Percentiles rank a stretch among this genome's conserved stretches.
These are phyloP conservation scores for Aquilaria malaccensis DNA, from an alignment of 345 rosid species.

Conservation along the genomic window DNA sequence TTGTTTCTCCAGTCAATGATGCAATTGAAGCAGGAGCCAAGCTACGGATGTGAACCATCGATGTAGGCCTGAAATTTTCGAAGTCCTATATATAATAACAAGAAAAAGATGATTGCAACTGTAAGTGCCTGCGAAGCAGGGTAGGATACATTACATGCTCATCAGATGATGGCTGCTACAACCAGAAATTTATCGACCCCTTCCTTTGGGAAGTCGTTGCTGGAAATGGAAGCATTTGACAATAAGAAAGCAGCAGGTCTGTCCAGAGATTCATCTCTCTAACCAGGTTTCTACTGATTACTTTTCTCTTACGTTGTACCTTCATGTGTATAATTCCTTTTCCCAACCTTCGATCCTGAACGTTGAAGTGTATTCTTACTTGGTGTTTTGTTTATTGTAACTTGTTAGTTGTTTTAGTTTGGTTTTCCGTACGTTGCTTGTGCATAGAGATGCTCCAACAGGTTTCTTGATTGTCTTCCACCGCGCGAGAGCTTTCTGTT, in stretches of 20 bases:
- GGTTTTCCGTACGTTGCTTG: too few relatives aligned
- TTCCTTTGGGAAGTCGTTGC: conserved; percentile 11
- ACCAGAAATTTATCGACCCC: conserved; percentile 26
- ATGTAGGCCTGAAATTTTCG: conserved; percentile 19
- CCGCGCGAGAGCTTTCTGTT: too few relatives aligned
- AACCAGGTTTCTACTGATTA: conserved; percentile 21
- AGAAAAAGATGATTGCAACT: conserved; percentile 15
- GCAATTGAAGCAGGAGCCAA: conserved; percentile 84
- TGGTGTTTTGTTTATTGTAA: conserved; percentile 18
- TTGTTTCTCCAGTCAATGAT: conserved; percentile 40
- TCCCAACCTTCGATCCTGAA: neutral
- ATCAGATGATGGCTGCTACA: conserved; percentile 23
- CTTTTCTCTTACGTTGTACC: conserved; percentile 15
- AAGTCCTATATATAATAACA: conserved; percentile 20
- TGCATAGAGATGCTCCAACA: too few relatives aligned
- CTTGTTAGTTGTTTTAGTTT: too few relatives aligned
- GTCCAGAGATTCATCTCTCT: conserved; percentile 11
- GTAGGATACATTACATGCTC: conserved; percentile 15
- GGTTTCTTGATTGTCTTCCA: too few relatives aligned
- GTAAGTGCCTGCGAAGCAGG: conserved; percentile 39
- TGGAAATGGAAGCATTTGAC: conserved; percentile 25
- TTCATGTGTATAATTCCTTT: conserved; percentile 28
- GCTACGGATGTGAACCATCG: conserved; percentile 46
- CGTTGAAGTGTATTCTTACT: conserved; percentile 20
- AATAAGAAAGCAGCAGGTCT: conserved; percentile 15